Evolutionary conservation across 1,284 basidiomycete species (phyloP), one percentile per base, ranked within the genome.

Genomic region (Stereum hirsutum): DNA sequence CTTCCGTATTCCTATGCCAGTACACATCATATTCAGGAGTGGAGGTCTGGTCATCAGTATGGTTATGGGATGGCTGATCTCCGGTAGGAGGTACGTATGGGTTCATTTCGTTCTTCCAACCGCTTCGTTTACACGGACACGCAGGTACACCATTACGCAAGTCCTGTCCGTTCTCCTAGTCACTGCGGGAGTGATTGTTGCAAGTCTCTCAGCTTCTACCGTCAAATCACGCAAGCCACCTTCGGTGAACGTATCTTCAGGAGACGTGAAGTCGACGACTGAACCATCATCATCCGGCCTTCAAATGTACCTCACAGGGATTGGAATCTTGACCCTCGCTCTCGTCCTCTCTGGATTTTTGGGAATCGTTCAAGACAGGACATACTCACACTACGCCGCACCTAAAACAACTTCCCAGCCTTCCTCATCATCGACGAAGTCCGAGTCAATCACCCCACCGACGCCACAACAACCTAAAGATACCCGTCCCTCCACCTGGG

Each of bases 21-120:
- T 97, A 1, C 93, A 97, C 60, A 96, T 97, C 59, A 89, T 97
- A 46, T 97, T 96, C 57, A 73, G 93, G 28, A 91, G 88, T 52
- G 92, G 89, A 1, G 93, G 92, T n/a, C 63, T 90, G 54, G 73
- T 86, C n/a, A 64, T 89, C 37, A 88, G 82, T 54, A 80, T 92
- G 75, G 33, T 84, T 7, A 66, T 91, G 45, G 89, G 88, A 0
- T 82, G 74, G 69, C 39, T 80, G 1, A 49, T 89, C 12, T 68
- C 66, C 2, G 68, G 72, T 3, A 82, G 77, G 56, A 69, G 65
- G 79, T 79, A 53, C 42, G 69, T 57, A 41, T 45, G n/a, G n/a
- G n/a, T n/a, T n/a, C n/a, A n/a, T n/a, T n/a, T 35, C 51, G 52
- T 38, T 46, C 21, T 38, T 15, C 42, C 20, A 14, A 14, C 8